phyloP scores from a whole-genome alignment of 2,329 filamentous ascomycete genomes.

The Chrysoporthe austroafricana region DNA sequence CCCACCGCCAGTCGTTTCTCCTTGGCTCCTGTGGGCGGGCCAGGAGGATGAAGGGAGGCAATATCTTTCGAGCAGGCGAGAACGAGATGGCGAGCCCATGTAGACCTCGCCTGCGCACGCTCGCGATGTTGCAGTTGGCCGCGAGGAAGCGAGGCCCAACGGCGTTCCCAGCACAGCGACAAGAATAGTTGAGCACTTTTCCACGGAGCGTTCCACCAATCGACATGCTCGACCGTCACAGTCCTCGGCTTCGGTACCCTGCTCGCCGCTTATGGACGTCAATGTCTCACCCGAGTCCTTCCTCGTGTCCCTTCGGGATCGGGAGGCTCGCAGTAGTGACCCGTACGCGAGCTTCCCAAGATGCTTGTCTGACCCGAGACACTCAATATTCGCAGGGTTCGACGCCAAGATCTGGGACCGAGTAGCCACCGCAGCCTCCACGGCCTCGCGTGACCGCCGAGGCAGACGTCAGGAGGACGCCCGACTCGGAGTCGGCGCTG shows the following conservation, averaged over 20 bases:
- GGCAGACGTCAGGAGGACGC: constrained; percentile 3
- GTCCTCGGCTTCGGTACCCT: constrained; percentile 22
- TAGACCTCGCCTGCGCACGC: neutral
- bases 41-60: too few relatives aligned
- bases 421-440: constrained; percentile 6
- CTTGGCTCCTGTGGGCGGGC: too few relatives aligned
- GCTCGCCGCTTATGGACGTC: constrained; percentile 12
- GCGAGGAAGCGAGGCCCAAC: neutral
- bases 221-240: neutral
- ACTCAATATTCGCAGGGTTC: constrained; percentile 7
- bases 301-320: constrained; percentile 18
- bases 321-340: constrained; percentile 25
- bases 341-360: constrained; percentile 27
- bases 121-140: neutral
- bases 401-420: neutral
- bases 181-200: constrained; percentile 14
- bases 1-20: too few relatives aligned
- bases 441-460: constrained; percentile 2
- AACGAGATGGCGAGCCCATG: neutral
- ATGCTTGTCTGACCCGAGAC: constrained; percentile 24
- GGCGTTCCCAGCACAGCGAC: neutral
- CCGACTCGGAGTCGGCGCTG: neutral
- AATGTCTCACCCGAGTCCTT: constrained; percentile 24
- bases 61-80: too few relatives aligned
- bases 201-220: constrained; percentile 7